Evolutionary conservation across 305 asterid genomes (phyloP).

Genomic region (Fraxinus angustifolia): DNA sequence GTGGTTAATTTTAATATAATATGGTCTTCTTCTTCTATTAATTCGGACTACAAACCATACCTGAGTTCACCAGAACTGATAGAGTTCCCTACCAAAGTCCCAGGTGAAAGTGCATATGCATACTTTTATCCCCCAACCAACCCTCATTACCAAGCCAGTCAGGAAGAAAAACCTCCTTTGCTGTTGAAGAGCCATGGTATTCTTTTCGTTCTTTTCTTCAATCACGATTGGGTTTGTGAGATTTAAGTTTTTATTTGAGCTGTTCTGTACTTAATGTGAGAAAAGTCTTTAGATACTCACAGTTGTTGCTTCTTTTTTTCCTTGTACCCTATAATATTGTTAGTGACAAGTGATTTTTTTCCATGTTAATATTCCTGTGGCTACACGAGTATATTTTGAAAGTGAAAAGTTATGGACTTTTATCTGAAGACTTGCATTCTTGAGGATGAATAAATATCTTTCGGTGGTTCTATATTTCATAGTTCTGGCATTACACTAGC

Average conservation of each 20-base stretch:
- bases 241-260: conserved; percentile 6
- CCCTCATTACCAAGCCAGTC: conserved; percentile 62
- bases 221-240: background rate
- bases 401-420: background rate
- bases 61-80: conserved; percentile 72
- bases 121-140: conserved; percentile 90
- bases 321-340: background rate
- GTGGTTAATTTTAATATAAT: conserved; percentile 56
- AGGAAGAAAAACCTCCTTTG: conserved; percentile 81
- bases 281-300: background rate
- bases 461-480: conserved; percentile 6
- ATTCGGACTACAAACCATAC: conserved; percentile 42
- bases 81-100: conserved; percentile 84
- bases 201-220: conserved; percentile 3
- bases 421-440: conserved; percentile 4
- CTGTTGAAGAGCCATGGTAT: conserved; percentile 88
- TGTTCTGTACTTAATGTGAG: conserved; percentile 11
- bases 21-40: conserved; percentile 74
- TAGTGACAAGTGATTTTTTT: background rate
- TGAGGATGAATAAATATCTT: conserved; percentile 8
- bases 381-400: background rate
- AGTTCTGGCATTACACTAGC: background rate
- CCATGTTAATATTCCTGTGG: background rate
- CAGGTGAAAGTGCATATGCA: conserved; percentile 88
- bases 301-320: conserved; percentile 6